These are phyloP conservation scores for Durusdinium trenchii DNA, from an alignment of 73 alveolate genomes.

Conservation along the genomic window DNA sequence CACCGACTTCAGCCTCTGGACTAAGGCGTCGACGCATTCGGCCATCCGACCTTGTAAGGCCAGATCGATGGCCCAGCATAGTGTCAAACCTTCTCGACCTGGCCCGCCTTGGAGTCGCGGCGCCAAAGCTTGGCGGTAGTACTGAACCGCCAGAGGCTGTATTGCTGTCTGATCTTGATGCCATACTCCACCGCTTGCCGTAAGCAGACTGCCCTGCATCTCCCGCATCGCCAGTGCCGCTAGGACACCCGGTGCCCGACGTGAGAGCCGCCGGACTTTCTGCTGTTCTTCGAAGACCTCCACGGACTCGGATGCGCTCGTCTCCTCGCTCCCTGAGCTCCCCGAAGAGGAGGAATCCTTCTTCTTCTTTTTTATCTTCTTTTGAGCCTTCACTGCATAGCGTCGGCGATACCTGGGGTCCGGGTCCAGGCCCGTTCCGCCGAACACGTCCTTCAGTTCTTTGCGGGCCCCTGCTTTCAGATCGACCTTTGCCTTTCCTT, in stretches of 20 bases:
- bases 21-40: neutral
- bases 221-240: too few relatives aligned
- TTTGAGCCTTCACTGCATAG: neutral
- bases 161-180: too few relatives aligned
- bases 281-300: too few relatives aligned
- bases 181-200: too few relatives aligned
- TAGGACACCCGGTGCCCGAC: too few relatives aligned
- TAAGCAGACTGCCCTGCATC: too few relatives aligned
- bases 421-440: neutral
- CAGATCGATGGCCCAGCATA: neutral
- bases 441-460: neutral
- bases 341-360: neutral
- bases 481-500: neutral
- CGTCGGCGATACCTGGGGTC: too few relatives aligned
- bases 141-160: too few relatives aligned
- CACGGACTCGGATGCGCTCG: too few relatives aligned
- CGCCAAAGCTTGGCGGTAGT: too few relatives aligned
- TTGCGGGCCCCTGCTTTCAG: neutral
- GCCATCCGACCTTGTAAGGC: neutral
- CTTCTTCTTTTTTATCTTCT: neutral
- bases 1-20: neutral
- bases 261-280: too few relatives aligned
- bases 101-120: neutral
- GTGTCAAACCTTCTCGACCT: neutral
- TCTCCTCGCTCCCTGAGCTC: too few relatives aligned